phyloP scores from a whole-genome alignment of 225 moss, liverwort and hornwort species.

The Thuidium tamariscinum region DNA sequence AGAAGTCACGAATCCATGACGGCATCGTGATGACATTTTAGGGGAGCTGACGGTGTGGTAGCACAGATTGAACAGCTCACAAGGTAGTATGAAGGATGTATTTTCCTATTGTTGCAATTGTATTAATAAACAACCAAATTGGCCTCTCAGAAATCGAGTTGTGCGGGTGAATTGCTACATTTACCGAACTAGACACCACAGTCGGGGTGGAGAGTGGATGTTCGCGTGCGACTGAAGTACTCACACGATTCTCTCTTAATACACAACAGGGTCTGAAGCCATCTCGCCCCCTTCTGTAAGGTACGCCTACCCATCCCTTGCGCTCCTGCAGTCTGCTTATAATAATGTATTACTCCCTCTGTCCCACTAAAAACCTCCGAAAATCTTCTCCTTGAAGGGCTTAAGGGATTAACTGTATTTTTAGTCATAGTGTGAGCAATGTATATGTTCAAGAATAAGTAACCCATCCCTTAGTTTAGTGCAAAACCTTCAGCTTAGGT shows the following conservation, averaged over 20 bases:
- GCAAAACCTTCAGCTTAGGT: no score
- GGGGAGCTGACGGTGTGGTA: background rate
- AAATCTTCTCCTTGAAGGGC: no score
- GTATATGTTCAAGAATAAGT: no score
- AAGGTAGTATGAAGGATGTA: constrained; percentile 1
- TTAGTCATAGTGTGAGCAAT: no score
- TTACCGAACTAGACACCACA: background rate
- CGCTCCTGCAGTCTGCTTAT: background rate
- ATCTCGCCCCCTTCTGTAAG: background rate
- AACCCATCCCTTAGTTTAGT: no score
- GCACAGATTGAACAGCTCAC: background rate
- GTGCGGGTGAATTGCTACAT: background rate
- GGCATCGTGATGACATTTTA: constrained; percentile 93
- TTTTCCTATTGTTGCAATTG: background rate
- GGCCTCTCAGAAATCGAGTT: background rate
- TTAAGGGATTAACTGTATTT: no score
- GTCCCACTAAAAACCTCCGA: no score
- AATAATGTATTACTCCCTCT: background rate
- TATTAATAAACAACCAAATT: constrained; percentile 3
- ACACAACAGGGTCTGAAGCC: background rate
- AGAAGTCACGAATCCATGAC: constrained; percentile 92
- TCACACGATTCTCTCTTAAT: background rate
- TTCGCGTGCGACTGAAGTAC: background rate
- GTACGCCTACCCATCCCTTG: background rate
- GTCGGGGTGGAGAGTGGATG: background rate